Evolutionary conservation across 1,139 yeast genomes (phyloP), one percentile per base, ranked within the genome.

Genomic region (Blastobotrys proliferans): DNA sequence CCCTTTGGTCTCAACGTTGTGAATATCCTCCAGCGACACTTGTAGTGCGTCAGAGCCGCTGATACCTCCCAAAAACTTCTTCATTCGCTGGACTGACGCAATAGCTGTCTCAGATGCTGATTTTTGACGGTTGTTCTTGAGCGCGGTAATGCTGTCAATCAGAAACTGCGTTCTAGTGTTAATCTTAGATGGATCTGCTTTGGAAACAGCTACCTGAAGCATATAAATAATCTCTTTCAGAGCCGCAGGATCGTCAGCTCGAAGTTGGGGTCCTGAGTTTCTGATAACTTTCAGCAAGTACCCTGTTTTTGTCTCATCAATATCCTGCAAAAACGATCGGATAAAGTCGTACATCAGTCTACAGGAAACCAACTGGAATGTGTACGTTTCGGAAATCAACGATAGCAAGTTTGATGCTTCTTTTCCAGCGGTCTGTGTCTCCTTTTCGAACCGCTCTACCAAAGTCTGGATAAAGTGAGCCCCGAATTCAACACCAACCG

Each of bases 241-340:
- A 0, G 97, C 82, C 6, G 76, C 65, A 1, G 97, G 95, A 61
- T 92, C 98, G 58, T 94, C 98, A 2, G 85, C 68, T 55, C 98
- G 77, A 64, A 94, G 76, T 58, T 86, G 88, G 14, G 81, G 76
- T 35, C 98, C 99, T 4, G 90, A 78, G 31, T 78, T 79, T 41
- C 84, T 75, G 18, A 92, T 70, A 19, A 92, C 69, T 51, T 82
- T 75, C 41, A 92, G 68, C 41, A 94, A 68, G 26, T 86, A 64
- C 54, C 90, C 97, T 1, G 95, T 86, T 51, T 84, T 82, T 19
- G 67, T 54, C 62, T 87, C 97, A 48, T 75, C 72, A 28, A 87
- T 75, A 11, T 77, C 74, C 3, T 61, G 57, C 27, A 85, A 72
- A 46, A 86, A 72, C 29, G 70, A 56, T 29, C 72, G 68, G 46